phyloP scores from a whole-genome alignment of 148 eudicot species.

The Rhododendron mucronatum region DNA sequence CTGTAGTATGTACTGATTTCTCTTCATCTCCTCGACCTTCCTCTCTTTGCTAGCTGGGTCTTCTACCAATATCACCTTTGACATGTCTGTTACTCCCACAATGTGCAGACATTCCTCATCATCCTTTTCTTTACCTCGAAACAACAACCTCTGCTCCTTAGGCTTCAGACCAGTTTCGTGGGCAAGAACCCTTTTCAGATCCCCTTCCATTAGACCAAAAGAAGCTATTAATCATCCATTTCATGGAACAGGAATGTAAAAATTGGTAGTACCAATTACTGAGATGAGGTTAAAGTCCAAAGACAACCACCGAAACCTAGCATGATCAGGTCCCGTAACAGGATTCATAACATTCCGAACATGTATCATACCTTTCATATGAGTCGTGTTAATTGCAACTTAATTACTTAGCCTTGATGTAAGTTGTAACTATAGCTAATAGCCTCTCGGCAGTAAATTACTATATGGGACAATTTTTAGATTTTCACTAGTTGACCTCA shows the following conservation, averaged over 20 bases:
- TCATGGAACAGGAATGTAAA: not conserved
- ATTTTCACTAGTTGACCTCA: not conserved
- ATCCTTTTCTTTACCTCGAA: conserved; percentile 25
- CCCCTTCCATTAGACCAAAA: conserved; percentile 15
- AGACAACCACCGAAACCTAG: not conserved
- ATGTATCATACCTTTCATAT: not conserved
- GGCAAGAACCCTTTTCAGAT: conserved; percentile 21
- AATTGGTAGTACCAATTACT: not conserved
- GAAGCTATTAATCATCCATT: not conserved
- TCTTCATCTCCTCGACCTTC: conserved; percentile 16
- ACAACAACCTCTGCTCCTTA: conserved; percentile 23
- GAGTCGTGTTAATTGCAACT: not conserved
- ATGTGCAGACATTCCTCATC: conserved; percentile 25
- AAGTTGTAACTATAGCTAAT: not conserved
- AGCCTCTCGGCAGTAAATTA: not conserved
- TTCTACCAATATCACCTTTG: conserved; percentile 26
- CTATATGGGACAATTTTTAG: not conserved
- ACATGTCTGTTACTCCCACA: conserved; percentile 24
- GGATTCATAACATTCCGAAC: not conserved
- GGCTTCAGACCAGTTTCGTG: conserved; percentile 18
- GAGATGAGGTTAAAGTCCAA: not conserved
- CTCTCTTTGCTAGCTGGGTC: conserved; percentile 28
- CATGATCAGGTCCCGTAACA: not conserved
- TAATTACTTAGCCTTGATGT: not conserved
- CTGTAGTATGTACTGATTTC: not conserved